Evolutionary conservation across 179 eudicot genomes (phyloP).

Genomic region (Vitellaria paradoxa): DNA sequence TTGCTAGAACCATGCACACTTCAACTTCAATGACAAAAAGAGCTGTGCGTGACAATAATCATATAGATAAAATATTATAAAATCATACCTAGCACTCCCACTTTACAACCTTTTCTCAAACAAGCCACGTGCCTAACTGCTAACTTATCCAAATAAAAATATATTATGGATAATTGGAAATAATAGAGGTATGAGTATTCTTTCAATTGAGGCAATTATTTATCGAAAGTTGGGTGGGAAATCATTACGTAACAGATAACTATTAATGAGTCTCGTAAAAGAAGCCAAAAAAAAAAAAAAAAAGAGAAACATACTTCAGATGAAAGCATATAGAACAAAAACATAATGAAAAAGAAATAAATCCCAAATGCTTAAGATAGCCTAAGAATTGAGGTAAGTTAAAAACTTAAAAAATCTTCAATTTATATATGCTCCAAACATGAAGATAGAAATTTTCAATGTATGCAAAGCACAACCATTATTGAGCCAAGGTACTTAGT

Average conservation of each 20-base stretch:
- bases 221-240: neutral
- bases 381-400: neutral
- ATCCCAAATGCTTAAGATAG: neutral
- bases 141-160: neutral
- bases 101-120: neutral
- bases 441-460: conserved; percentile 70
- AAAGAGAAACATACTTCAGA: neutral
- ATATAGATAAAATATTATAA: neutral
- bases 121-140: neutral
- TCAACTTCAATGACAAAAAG: too few species aligned
- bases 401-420: neutral
- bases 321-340: neutral
- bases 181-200: too few species aligned
- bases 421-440: conserved; percentile 97
- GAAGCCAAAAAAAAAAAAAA: neutral
- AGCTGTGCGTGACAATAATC: too few species aligned
- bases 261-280: neutral
- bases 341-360: neutral
- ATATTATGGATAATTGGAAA: too few species aligned
- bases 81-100: neutral
- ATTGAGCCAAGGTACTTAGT: conserved; percentile 66
- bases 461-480: conserved; percentile 62
- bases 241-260: neutral
- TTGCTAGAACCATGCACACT: too few species aligned
- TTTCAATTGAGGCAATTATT: neutral